Conservation (phyloP, 108 stramenopile genomes). For the Nannochloropsis oceanica region DNA sequence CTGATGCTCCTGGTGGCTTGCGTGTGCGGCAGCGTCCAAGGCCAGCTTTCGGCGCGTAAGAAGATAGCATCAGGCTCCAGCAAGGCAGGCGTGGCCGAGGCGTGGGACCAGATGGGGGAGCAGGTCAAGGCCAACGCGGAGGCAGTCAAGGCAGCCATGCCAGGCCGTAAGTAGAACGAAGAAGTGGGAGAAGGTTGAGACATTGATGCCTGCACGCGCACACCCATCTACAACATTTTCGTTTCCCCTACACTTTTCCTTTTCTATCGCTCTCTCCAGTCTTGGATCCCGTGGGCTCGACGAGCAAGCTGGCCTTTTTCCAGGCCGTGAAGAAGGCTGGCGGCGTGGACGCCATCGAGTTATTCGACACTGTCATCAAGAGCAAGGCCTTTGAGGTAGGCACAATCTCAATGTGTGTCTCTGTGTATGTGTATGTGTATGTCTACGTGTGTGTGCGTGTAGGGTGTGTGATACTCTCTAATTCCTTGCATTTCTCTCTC, state of each 20-base stretch:
- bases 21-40: background rate
- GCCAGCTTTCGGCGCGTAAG: background rate
- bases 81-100: background rate
- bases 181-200: background rate
- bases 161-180: background rate
- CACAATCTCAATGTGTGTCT: too few relatives aligned
- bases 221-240: background rate
- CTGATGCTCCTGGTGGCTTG: background rate
- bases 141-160: background rate
- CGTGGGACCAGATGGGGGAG: background rate
- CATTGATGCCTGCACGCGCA: background rate
- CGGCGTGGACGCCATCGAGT: background rate
- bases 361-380: background rate
- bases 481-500: too few relatives aligned
- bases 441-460: too few relatives aligned
- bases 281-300: background rate
- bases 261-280: background rate
- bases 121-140: background rate
- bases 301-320: background rate
- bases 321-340: background rate
- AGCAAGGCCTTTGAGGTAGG: background rate
- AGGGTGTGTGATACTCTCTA: too few relatives aligned
- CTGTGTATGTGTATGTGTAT: too few relatives aligned
- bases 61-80: background rate
- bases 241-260: background rate